Evolutionary conservation across 495 filamentous ascomycete species (phyloP).

Genomic region (Penicillium coprophilum): DNA sequence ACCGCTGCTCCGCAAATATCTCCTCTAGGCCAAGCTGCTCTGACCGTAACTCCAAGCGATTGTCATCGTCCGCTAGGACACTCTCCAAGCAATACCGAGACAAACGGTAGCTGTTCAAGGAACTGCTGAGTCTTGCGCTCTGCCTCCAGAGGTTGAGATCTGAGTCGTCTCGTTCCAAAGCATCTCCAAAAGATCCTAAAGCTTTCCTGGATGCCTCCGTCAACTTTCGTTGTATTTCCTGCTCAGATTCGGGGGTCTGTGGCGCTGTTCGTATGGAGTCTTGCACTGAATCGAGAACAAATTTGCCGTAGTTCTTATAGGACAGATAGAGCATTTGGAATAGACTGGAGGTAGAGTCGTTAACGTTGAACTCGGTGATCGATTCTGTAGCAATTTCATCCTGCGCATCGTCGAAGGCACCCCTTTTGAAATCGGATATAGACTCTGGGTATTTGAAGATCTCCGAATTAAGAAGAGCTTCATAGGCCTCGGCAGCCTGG

Average conservation of each 20-base stretch:
- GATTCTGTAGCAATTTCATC: constrained; percentile 45
- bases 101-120: constrained; percentile 73
- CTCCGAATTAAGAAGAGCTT: constrained; percentile 81
- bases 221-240: constrained; percentile 34
- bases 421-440: constrained; percentile 70
- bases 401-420: constrained; percentile 60
- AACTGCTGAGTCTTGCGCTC: constrained; percentile 71
- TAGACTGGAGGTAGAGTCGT: constrained; percentile 71
- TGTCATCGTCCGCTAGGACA: constrained; percentile 81
- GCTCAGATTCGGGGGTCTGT: constrained; percentile 36
- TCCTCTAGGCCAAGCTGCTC: constrained; percentile 83
- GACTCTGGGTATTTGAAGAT: constrained; percentile 90
- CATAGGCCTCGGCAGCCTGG: constrained; percentile 80
- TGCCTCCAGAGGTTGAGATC: constrained; percentile 94
- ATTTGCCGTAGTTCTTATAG: constrained; percentile 94
- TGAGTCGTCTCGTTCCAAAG: constrained; percentile 85
- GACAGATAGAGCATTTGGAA: constrained; percentile 88
- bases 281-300: constrained; percentile 73
- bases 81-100: constrained; percentile 88
- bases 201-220: constrained; percentile 32
- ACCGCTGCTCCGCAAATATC: constrained; percentile 74
- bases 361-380: constrained; percentile 42
- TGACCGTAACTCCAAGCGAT: constrained; percentile 63
- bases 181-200: constrained; percentile 66
- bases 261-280: constrained; percentile 28